These are phyloP conservation scores for Iris macrosiphon DNA, from an alignment of 106 monocot genomes.

Conservation along the genomic window DNA sequence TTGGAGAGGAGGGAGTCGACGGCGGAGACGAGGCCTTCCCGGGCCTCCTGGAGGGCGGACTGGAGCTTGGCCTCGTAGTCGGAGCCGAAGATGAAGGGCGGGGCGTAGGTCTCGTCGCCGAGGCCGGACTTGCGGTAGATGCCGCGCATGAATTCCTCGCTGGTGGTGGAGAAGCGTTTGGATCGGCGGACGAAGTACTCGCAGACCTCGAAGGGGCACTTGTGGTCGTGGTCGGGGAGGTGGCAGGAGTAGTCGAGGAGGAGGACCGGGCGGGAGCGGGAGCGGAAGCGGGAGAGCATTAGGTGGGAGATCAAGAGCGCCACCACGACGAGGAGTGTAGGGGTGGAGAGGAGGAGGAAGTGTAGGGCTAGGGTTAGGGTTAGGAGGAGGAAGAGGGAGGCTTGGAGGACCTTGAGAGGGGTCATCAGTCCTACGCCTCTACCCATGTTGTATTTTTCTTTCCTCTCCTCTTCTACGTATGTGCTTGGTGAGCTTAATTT, in stretches of 20 bases:
- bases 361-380: slow-evolving; percentile 29
- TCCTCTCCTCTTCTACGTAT: no score
- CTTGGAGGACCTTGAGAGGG: slow-evolving; percentile 29
- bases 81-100: slow-evolving; percentile 46
- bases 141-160: slow-evolving; percentile 56
- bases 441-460: no score
- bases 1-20: slow-evolving; percentile 42
- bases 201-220: slow-evolving; percentile 32
- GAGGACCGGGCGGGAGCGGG: slow-evolving; percentile 34
- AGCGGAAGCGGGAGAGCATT: slow-evolving; percentile 10
- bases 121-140: slow-evolving; percentile 75
- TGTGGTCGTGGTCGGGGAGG: slow-evolving; percentile 36
- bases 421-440: no score
- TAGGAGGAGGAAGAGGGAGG: slow-evolving; percentile 25
- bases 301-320: neutral
- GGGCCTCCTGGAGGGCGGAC: slow-evolving; percentile 39
- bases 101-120: slow-evolving; percentile 63
- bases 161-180: slow-evolving; percentile 20
- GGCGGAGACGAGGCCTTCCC: slow-evolving; percentile 40
- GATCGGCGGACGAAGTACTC: slow-evolving; percentile 46
- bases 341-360: slow-evolving; percentile 14
- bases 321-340: slow-evolving; percentile 9
- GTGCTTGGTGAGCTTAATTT: no score
- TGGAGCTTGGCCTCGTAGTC: slow-evolving; percentile 21
- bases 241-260: slow-evolving; percentile 67